Percentiles rank a stretch among this genome's conserved stretches.
These are phyloP conservation scores for Colletotrichum sp. DNA, from an alignment of 2,329 filamentous ascomycete genomes.

Conservation along the genomic window DNA sequence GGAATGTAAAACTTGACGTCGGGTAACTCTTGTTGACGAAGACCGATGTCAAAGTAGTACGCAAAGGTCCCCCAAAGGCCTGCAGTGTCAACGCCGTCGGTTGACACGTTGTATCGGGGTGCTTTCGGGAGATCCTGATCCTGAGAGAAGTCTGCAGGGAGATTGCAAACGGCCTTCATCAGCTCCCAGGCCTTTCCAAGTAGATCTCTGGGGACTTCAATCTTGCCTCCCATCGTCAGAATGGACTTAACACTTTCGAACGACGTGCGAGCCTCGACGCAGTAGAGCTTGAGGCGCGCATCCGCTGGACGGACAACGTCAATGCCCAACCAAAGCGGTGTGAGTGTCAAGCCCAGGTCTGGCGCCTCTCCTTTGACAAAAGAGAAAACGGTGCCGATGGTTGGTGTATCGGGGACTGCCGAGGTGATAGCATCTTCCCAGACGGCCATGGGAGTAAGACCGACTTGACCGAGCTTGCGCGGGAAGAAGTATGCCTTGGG, in stretches of 20 bases:
- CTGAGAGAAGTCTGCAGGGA: not conserved
- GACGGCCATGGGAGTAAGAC: not conserved
- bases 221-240: not conserved
- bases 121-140: not conserved
- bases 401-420: not conserved
- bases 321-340: not conserved
- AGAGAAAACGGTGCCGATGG: not conserved
- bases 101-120: not conserved
- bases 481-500: constrained; percentile 6
- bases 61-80: constrained; percentile 3
- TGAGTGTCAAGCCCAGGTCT: not conserved
- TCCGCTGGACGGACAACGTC: not conserved
- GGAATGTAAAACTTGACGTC: constrained; percentile 8
- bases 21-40: not conserved
- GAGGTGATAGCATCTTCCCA: constrained; percentile 4
- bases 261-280: not conserved
- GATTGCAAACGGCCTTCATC: constrained; percentile 1
- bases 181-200: not conserved
- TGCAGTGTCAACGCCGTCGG: not conserved
- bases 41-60: not conserved
- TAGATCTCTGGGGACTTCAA: not conserved
- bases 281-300: constrained; percentile 4
- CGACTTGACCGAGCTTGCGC: not conserved
- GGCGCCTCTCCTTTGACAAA: not conserved
- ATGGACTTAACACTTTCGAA: not conserved